Percentiles rank a stretch among this genome's conserved stretches.
Evolutionary conservation across 108 stramenopile genomes (phyloP).

Genomic region (Thalassiosira profunda): DNA sequence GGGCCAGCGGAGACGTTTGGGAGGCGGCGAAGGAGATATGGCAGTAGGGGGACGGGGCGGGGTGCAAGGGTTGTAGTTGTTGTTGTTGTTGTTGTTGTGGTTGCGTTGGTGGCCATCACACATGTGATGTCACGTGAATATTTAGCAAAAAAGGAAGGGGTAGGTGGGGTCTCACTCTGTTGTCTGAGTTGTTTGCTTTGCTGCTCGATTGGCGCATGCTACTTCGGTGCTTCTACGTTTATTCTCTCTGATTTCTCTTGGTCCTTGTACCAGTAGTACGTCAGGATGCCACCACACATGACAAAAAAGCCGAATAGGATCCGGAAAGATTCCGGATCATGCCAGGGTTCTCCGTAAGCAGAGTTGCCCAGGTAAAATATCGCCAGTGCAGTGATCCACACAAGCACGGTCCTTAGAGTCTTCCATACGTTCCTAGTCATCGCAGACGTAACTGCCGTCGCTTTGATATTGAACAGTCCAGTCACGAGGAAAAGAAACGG

Average conservation of each 20-base stretch:
- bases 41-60: too few relatives aligned
- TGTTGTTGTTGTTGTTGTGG: too few relatives aligned
- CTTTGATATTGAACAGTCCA: slow-evolving; percentile 51
- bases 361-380: slow-evolving; percentile 45
- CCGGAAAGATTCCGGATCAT: slow-evolving; percentile 27
- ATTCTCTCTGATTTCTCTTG: not conserved
- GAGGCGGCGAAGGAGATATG: too few relatives aligned
- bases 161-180: too few relatives aligned
- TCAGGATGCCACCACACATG: slow-evolving; percentile 25
- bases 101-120: too few relatives aligned
- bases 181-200: too few relatives aligned
- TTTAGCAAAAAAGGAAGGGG: too few relatives aligned
- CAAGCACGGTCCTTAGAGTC: slow-evolving; percentile 39
- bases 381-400: slow-evolving; percentile 42
- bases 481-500: slow-evolving; percentile 24
- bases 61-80: too few relatives aligned
- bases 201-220: too few relatives aligned
- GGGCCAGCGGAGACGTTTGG: too few relatives aligned
- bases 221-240: too few relatives aligned
- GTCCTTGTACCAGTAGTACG: slow-evolving; percentile 29
- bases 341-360: slow-evolving; percentile 45
- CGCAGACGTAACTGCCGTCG: slow-evolving; percentile 51
- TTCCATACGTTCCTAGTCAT: slow-evolving; percentile 68
- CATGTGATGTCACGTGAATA: too few relatives aligned
- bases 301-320: slow-evolving; percentile 37